These are phyloP conservation scores for Porogramme epimiltina DNA, from an alignment of 1,284 basidiomycete genomes.

Conservation along the genomic window DNA sequence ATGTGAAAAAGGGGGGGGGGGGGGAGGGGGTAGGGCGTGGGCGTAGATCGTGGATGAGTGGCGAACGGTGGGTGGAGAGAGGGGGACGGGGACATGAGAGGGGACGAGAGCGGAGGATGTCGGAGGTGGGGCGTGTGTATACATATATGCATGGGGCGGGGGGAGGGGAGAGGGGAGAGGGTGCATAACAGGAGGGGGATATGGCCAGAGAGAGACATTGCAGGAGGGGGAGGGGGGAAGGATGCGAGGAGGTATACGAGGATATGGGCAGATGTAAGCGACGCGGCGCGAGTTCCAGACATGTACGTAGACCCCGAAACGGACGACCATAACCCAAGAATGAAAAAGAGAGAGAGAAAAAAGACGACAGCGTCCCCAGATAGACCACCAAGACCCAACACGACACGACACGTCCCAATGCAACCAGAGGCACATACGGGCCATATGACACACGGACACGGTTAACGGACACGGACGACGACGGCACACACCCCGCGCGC, in stretches of 20 bases:
- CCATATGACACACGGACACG: no score
- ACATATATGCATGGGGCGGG: no score
- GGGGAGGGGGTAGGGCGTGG: background rate
- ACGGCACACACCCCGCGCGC: background rate
- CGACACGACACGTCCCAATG: background rate
- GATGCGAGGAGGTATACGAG: constrained; percentile 1
- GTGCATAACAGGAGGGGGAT: constrained; percentile 17
- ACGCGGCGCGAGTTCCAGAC: background rate
- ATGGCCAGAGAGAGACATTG: constrained; percentile 18
- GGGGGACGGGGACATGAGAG: no score
- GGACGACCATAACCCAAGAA: background rate
- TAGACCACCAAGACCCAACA: background rate
- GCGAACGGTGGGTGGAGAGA: background rate
- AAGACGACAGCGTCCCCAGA: background rate
- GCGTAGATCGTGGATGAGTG: background rate
- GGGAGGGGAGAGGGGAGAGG: background rate
- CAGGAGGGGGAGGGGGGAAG: constrained; percentile 1
- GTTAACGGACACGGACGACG: no score
- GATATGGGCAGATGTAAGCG: background rate
- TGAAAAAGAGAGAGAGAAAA: background rate
- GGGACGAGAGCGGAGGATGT: background rate
- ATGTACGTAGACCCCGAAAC: background rate
- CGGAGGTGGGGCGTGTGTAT: background rate
- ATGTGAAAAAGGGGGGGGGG: background rate
- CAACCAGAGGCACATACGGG: no score